Evolutionary conservation across 106 monocot species (phyloP).

Genomic region (Dendrobium nobile): DNA sequence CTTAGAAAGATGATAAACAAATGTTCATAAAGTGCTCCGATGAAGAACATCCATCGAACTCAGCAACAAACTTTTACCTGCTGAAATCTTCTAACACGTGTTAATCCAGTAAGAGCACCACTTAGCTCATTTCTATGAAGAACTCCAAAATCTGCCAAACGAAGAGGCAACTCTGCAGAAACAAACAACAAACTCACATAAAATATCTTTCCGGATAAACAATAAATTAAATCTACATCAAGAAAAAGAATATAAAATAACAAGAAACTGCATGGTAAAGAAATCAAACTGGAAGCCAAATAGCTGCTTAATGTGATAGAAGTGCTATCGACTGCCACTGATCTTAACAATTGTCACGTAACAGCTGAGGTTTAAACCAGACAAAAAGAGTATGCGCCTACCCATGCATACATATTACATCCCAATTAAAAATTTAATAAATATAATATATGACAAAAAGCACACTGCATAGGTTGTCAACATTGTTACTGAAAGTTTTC

Average conservation of each 20-base stretch:
- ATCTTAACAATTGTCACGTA: neutral
- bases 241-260: neutral
- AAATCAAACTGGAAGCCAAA: neutral
- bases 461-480: neutral
- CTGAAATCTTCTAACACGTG: constrained; percentile 98
- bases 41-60: neutral
- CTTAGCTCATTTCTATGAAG: constrained; percentile 97
- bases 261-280: neutral
- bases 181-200: neutral
- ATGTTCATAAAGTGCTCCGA: neutral
- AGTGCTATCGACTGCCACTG: neutral
- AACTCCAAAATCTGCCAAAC: constrained; percentile 98
- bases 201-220: neutral
- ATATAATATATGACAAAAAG: neutral
- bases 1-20: neutral
- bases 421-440: neutral
- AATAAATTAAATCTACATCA: neutral
- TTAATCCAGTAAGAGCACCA: constrained; percentile 94
- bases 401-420: neutral
- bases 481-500: neutral
- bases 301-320: neutral
- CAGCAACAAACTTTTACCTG: constrained; percentile 39
- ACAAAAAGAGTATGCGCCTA: neutral
- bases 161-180: constrained; percentile 90
- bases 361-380: neutral